phyloP scores from a whole-genome alignment of 2,329 filamentous ascomycete genomes.

The Xylariaceae sp. region DNA sequence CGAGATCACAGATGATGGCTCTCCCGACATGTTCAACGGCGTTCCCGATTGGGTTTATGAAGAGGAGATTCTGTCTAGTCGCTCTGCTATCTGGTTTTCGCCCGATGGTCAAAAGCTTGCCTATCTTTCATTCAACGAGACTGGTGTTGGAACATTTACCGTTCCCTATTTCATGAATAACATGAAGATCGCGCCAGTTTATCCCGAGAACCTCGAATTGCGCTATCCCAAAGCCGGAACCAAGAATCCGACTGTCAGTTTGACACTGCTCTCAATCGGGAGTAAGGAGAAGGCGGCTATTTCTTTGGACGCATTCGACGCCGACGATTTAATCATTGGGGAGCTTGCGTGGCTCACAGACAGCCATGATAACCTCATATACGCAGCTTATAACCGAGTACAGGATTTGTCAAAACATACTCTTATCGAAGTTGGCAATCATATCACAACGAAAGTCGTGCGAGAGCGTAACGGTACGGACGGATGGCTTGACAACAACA shows the following conservation, averaged over 20 bases:
- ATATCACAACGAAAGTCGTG: conserved; percentile 41
- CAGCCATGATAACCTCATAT: conserved; percentile 54
- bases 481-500: conserved; percentile 58
- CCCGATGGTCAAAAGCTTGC: conserved; percentile 50
- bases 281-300: conserved; percentile 41
- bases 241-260: conserved; percentile 57
- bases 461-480: conserved; percentile 53
- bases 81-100: conserved; percentile 51
- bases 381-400: conserved; percentile 62
- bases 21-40: conserved; percentile 57
- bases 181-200: conserved; percentile 51
- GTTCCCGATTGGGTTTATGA: conserved; percentile 62
- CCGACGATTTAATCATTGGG: conserved; percentile 58
- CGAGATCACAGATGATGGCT: conserved; percentile 55
- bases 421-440: conserved; percentile 47
- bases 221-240: conserved; percentile 65
- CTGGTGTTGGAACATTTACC: conserved; percentile 59
- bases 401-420: conserved; percentile 61
- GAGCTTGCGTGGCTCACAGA: conserved; percentile 64
- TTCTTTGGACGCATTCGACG: conserved; percentile 51
- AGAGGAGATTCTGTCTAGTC: conserved; percentile 50
- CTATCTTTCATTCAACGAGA: conserved; percentile 57
- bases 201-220: conserved; percentile 57
- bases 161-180: conserved; percentile 62
- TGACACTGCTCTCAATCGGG: conserved; percentile 52